Evolutionary conservation across 1,139 yeast genomes (phyloP), one percentile per base, ranked within the genome.

Genomic region (Candida gigantensis): DNA sequence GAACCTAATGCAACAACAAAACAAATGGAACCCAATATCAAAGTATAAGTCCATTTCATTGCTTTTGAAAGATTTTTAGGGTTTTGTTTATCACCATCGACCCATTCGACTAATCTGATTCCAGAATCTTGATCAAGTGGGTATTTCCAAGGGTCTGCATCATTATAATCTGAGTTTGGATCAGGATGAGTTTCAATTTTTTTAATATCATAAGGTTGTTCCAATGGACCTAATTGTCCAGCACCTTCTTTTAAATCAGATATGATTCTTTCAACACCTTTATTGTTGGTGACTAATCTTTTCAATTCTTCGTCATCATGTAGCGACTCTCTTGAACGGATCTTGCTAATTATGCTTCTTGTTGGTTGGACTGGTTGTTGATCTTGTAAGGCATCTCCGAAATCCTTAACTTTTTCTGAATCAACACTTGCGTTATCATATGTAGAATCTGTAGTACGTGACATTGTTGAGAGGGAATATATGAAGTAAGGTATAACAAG

Each of bases 1-100:
- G 81, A 74, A 18, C 80, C 81, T 20, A 78, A 55, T 0, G 84
- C 84, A 30, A 78, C 84, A 24, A 66, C 71, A 44, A 78, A 81
- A 57, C 90, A 69, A 11, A 76, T 57, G 6, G 62, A 24, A 18
- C 83, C 84, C 17, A 82, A 61, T 16, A 71, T 47, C 11, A 62
- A 38, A 0, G 89, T 81, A 39, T 73, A 62, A 18, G 62, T 45
- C 88, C 89, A 81, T 55, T 77, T 81, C 30, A 31, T 24, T 6
- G 54, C 49, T 5, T 44, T 49, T 1, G 74, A 46, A 69, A 75
- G 72, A 47, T 74, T 77, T 42, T 79, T 71, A 34, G 89, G 89
- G 54, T 83, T 79, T 1, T 55, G 68, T 38, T 67, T 65, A 51
- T 84, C 92, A 24, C 62, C 71, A 1, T 62, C 68, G 3, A 72